phyloP scores from a whole-genome alignment of 139 green algal species.

The Volvox reticuliferus region DNA sequence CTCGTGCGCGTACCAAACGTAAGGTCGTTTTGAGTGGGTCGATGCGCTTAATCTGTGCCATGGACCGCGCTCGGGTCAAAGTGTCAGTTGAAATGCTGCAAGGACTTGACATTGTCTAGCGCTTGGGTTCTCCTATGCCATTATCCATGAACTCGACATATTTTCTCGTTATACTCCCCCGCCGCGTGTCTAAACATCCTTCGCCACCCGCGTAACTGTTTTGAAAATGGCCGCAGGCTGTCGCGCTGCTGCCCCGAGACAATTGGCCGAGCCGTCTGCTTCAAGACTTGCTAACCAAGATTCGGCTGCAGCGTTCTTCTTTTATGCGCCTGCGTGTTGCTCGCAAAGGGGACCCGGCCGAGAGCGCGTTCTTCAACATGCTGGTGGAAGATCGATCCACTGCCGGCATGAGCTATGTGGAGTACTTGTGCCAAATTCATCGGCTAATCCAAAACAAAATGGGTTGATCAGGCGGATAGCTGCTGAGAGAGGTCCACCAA shows the following conservation, averaged over 20 bases:
- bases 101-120: too few species aligned
- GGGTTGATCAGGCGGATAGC: constrained; percentile 45
- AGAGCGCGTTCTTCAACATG: constrained; percentile 73
- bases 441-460: constrained; percentile 88
- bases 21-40: neutral
- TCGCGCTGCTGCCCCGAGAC: constrained; percentile 57
- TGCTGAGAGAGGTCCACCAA: too few species aligned
- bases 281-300: constrained; percentile 68
- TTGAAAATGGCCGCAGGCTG: neutral
- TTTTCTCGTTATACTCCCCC: too few species aligned
- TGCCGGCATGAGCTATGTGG: constrained; percentile 86
- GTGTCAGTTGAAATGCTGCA: too few species aligned
- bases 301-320: constrained; percentile 72
- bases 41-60: too few species aligned
- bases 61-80: too few species aligned
- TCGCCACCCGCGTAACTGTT: too few species aligned
- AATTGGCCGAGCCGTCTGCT: constrained; percentile 55
- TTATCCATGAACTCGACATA: too few species aligned
- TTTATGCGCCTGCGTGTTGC: constrained; percentile 83
- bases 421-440: constrained; percentile 92
- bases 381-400: constrained; percentile 86
- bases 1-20: constrained; percentile 44
- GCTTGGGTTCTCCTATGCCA: too few species aligned
- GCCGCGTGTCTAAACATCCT: too few species aligned
- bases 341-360: constrained; percentile 67